Percentiles rank a stretch among this genome's conserved stretches.
phyloP scores from a whole-genome alignment of 2,329 filamentous ascomycete species.

The Claviceps monticola region DNA sequence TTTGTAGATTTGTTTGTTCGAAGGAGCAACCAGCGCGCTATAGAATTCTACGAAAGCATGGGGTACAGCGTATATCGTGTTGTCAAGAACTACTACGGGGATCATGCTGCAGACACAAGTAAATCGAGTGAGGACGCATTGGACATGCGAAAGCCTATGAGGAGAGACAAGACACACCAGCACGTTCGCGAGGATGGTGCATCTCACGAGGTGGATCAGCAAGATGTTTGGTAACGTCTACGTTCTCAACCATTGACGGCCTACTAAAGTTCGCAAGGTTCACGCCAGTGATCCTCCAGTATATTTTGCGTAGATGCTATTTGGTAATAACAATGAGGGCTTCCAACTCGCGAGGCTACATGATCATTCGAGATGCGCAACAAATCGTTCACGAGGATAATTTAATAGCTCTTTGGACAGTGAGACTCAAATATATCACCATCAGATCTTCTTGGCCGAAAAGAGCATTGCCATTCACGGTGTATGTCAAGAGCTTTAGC shows the following conservation, averaged over 20 bases:
- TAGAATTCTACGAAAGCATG: conserved; percentile 78
- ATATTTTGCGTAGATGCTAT: background rate
- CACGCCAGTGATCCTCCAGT: background rate
- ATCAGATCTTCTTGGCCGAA: no score
- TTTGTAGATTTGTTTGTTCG: conserved; percentile 94
- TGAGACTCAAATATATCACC: no score
- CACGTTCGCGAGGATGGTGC: conserved; percentile 75
- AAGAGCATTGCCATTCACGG: no score
- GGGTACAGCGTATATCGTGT: conserved; percentile 84
- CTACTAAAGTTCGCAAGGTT: background rate
- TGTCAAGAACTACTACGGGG: conserved; percentile 86
- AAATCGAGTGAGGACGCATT: conserved; percentile 70
- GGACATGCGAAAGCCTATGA: conserved; percentile 91
- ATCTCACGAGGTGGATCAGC: conserved; percentile 60
- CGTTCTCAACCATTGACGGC: background rate
- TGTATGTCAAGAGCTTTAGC: no score
- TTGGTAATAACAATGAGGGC: background rate
- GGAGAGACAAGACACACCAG: conserved; percentile 59
- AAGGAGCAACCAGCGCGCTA: conserved; percentile 74
- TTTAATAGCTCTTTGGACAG: background rate
- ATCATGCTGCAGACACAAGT: conserved; percentile 55
- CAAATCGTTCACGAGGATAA: background rate
- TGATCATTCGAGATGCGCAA: background rate
- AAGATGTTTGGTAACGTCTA: conserved; percentile 61
- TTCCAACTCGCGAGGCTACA: background rate